Percentiles rank a stretch among this genome's conserved stretches.
Conservation (phyloP, 192 early-diverging fungal species). For the Backusella circina region DNA sequence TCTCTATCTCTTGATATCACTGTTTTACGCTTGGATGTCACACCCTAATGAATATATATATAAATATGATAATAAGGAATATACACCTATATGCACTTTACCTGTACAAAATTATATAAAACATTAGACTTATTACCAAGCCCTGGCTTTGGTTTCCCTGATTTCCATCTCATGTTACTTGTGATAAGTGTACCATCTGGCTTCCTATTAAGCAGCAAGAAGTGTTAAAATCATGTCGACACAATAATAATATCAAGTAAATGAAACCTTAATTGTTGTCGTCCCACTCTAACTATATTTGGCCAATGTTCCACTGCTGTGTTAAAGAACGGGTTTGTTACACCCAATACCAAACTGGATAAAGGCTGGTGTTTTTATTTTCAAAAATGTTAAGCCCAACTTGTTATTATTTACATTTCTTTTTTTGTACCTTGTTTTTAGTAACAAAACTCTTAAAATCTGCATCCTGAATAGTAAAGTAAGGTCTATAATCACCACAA, state of each 20-base stretch:
- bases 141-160: constrained; percentile 19
- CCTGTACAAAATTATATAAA: constrained; percentile 49
- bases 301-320: constrained; percentile 93
- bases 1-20: constrained; percentile 80
- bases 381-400: not conserved
- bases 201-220: constrained; percentile 17
- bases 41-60: constrained; percentile 31
- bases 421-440: constrained; percentile 40
- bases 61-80: not conserved
- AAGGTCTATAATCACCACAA: constrained; percentile 95
- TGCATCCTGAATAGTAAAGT: constrained; percentile 94
- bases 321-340: constrained; percentile 93
- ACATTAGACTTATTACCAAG: constrained; percentile 38
- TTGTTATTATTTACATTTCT: not conserved
- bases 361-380: constrained; percentile 58
- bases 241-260: constrained; percentile 13
- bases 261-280: constrained; percentile 31
- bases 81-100: not conserved
- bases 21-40: constrained; percentile 71
- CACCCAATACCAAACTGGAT: constrained; percentile 80
- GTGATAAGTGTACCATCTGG: constrained; percentile 30
- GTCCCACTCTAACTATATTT: constrained; percentile 67
- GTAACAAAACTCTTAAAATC: constrained; percentile 78
- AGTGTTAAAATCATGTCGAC: constrained; percentile 23
- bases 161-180: not conserved